Conservation (phyloP, 768 basidiomycete species). For the Lentinula aciculospora region DNA sequence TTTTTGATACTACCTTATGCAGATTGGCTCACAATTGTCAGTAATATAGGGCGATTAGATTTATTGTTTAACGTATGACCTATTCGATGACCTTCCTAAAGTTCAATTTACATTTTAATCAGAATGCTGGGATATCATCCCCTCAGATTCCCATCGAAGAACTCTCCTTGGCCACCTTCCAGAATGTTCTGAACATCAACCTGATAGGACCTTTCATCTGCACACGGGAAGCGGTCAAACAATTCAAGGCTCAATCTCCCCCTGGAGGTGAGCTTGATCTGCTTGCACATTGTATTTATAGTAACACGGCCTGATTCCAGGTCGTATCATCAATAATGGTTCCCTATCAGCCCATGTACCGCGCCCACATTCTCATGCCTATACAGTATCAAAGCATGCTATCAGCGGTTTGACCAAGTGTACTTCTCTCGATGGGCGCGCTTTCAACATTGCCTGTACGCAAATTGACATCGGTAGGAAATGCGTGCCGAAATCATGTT, state of each 20-base stretch:
- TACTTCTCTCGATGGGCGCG: conserved; percentile 71
- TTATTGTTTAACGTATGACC: conserved; percentile 71
- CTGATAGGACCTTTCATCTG: conserved; percentile 71
- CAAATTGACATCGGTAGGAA: conserved; percentile 75
- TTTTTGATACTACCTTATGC: not conserved
- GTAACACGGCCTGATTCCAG: conserved; percentile 20
- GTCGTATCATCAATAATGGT: conserved; percentile 83
- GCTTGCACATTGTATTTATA: not conserved
- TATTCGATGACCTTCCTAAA: not conserved
- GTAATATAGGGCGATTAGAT: conserved; percentile 53
- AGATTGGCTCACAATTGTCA: conserved; percentile 1
- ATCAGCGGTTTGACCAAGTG: conserved; percentile 72
- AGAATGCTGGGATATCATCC: conserved; percentile 73
- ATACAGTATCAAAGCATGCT: conserved; percentile 79
- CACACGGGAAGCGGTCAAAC: conserved; percentile 64
- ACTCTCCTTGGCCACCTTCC: conserved; percentile 54
- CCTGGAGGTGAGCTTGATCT: conserved; percentile 50
- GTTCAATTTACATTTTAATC: not conserved
- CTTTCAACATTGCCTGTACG: conserved; percentile 67
- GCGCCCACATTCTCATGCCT: conserved; percentile 56
- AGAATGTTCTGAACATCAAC: conserved; percentile 65
- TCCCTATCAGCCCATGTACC: conserved; percentile 70
- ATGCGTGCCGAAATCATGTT: conserved; percentile 2
- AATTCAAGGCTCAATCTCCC: conserved; percentile 71
- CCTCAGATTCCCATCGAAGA: conserved; percentile 52